Evolutionary conservation across 2,329 filamentous ascomycete species (phyloP), one percentile per base, ranked within the genome.

Genomic region (Paecilomyces niveus): DNA sequence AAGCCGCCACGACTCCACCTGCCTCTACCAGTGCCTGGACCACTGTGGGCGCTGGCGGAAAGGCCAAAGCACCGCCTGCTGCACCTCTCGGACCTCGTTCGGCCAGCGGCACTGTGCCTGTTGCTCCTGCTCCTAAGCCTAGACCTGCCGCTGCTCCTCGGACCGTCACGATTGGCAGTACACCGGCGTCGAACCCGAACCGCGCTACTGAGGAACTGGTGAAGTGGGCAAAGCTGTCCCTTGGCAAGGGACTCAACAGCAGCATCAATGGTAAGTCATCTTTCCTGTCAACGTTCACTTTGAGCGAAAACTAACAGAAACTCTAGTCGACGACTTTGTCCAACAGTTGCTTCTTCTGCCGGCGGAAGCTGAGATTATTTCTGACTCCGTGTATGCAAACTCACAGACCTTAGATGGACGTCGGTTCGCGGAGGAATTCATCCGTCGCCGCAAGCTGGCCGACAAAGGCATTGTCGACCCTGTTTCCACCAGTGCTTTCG

Each of bases 371-470:
- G 85, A 89, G 60, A 83, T 97, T 65, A 92, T 99, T 66, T 89
- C 90, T 11, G 94, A 97, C 70, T 89, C 89, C 8, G 89, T 97
- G 22, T 96, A 97, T 74, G 85, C 85, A 59, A 89, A 86, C 71
- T 95, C 90, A 1, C 89, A 88, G 67, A 95, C 92, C 0, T 90
- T 99, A 75, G 92, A 99, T 69, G 92, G 90, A 0, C 89, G 89
- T 54, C 91, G 95, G 69, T 97, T 97, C 70, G 92, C 91, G 0
- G 90, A 96, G 60, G 94, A 99, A 73, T 99, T 94, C 70, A 85
- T 97, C 59, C 89, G 92, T 33, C 92, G 93, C 67, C 93, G 92
- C 77, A 95, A 89, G 81, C 84, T 95, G 1, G 93, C 94, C 0
- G 93, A 97, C 66, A 94, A 92, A 78, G 94, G 94, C 45, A 84